A percentile compares a stretch with the other conserved stretches of the same genome.
These are phyloP conservation scores for Colletotrichum plurivorum DNA, from an alignment of 2,329 filamentous ascomycete genomes.

Conservation along the genomic window DNA sequence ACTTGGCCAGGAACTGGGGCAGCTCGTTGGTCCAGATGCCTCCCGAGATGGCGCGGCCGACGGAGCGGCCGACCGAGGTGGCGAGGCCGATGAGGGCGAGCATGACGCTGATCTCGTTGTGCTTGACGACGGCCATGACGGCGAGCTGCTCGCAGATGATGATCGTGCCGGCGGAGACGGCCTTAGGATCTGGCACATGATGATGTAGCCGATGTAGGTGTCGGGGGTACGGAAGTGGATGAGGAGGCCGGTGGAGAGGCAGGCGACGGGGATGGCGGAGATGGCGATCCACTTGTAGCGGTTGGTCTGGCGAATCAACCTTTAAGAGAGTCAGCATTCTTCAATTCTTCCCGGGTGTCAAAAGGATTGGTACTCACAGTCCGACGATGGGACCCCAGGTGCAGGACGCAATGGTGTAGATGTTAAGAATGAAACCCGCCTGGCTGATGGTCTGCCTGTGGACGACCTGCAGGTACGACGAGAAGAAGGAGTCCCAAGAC, in stretches of 20 bases:
- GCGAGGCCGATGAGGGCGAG: conserved; percentile 51
- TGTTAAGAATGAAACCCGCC: conserved; percentile 50
- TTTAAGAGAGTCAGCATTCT: conserved; percentile 58
- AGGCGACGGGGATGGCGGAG: conserved; percentile 50
- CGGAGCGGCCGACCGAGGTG: conserved; percentile 49
- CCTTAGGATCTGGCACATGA: conserved; percentile 57
- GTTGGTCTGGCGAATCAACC: conserved; percentile 49
- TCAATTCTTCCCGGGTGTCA: too few relatives aligned
- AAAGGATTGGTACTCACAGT: too few relatives aligned
- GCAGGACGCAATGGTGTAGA: conserved; percentile 53
- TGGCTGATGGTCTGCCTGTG: conserved; percentile 45
- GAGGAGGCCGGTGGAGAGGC: conserved; percentile 48
- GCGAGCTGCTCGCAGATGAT: conserved; percentile 62
- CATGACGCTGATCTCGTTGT: conserved; percentile 49
- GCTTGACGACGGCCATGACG: conserved; percentile 50
- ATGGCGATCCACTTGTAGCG: conserved; percentile 51
- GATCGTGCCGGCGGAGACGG: conserved; percentile 54
- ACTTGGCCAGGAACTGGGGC: conserved; percentile 52
- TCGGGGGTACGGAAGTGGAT: conserved; percentile 53
- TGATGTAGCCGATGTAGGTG: conserved; percentile 50
- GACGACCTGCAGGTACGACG: conserved; percentile 58
- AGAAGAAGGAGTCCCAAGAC: conserved; percentile 50
- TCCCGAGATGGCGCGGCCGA: conserved; percentile 49
- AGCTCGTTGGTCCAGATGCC: conserved; percentile 55
- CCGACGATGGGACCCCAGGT: conserved; percentile 57